Evolutionary conservation across 148 eudicot genomes (phyloP).

Genomic region (Cornus controversa): DNA sequence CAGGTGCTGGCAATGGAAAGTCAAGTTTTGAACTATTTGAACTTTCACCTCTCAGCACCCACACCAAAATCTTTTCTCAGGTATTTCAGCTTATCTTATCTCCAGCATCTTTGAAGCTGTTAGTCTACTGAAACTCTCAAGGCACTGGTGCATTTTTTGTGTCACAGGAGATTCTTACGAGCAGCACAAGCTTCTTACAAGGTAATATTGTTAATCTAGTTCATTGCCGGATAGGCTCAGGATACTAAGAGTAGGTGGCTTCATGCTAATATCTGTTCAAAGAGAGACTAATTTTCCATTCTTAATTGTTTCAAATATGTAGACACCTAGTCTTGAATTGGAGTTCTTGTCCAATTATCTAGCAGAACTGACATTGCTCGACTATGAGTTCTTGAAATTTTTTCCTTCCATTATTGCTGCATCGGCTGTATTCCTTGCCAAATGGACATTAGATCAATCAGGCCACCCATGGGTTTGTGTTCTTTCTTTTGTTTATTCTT

Average conservation of each 20-base stretch:
- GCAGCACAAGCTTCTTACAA: conserved; percentile 67
- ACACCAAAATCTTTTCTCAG: conserved; percentile 77
- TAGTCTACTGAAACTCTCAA: not conserved
- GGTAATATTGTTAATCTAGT: conserved; percentile 32
- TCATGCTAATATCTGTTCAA: not conserved
- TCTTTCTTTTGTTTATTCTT: not conserved
- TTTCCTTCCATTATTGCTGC: conserved; percentile 79
- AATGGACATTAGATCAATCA: conserved; percentile 77
- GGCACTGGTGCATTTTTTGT: not conserved
- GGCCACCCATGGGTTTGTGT: conserved; percentile 73
- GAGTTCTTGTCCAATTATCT: conserved; percentile 82
- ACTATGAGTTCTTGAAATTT: conserved; percentile 68
- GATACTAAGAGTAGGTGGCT: not conserved
- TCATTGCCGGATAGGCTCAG: not conserved
- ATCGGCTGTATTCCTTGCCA: conserved; percentile 81
- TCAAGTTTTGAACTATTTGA: conserved; percentile 57
- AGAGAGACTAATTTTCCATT: not conserved
- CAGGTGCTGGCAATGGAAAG: conserved; percentile 82
- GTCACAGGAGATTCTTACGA: conserved; percentile 63
- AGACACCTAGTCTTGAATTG: conserved; percentile 53
- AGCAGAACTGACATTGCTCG: conserved; percentile 75
- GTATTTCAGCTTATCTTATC: conserved; percentile 25
- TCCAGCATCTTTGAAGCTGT: not conserved
- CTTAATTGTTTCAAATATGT: conserved; percentile 13
- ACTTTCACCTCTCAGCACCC: conserved; percentile 70